Percentiles rank a stretch among this genome's conserved stretches.
Conservation (phyloP, 257 asterid species). For the Solanum boliviense region DNA sequence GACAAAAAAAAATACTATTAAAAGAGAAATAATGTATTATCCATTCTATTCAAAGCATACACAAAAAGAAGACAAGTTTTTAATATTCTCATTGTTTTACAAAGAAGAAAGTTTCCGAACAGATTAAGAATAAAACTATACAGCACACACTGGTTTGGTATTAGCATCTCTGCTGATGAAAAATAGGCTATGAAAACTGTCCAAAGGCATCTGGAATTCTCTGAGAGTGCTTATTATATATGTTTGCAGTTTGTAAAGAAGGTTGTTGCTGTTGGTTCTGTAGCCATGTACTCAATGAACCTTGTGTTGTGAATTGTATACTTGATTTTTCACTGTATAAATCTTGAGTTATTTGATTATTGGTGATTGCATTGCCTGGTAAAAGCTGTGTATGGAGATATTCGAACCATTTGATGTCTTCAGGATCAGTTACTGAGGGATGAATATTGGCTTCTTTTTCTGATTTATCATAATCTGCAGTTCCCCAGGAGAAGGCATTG, state of each 20-base stretch:
- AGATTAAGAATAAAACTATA: too few relatives aligned
- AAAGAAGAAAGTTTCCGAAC: too few relatives aligned
- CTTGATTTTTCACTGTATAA: neutral
- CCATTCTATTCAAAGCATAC: neutral
- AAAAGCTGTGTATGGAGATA: neutral
- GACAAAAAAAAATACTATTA: too few relatives aligned
- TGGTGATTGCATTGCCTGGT: neutral
- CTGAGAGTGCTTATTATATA: neutral
- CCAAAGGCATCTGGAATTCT: neutral
- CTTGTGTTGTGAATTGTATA: neutral
- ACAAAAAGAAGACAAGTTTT: too few relatives aligned
- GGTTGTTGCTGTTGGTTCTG: neutral
- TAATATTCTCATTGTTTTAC: too few relatives aligned
- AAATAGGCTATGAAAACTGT: neutral
- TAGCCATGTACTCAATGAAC: neutral
- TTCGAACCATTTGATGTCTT: neutral
- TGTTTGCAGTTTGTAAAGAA: neutral
- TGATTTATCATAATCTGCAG: neutral
- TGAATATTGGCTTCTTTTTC: neutral
- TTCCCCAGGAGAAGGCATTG: neutral
- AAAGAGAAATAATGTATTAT: neutral
- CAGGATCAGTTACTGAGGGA: neutral
- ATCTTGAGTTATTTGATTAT: neutral
- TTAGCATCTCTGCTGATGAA: too few relatives aligned
- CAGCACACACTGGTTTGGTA: too few relatives aligned